phyloP scores from a whole-genome alignment of 441 rosid genomes.

The Gossypium schwendimanii region DNA sequence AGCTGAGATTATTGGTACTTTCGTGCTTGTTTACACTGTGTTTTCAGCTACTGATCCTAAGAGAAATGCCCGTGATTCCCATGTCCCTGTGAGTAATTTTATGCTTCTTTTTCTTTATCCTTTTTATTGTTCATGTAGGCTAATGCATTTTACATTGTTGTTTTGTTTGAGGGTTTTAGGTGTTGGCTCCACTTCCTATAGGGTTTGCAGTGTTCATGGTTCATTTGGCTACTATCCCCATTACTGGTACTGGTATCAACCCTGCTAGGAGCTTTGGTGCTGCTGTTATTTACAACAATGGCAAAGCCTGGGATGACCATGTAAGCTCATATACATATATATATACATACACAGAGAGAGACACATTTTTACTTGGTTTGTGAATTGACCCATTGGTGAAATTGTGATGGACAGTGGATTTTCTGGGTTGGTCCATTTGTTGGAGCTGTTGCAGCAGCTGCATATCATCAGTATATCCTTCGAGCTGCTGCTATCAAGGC shows the following conservation, averaged over 20 bases:
- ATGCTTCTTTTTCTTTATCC: too few relatives aligned
- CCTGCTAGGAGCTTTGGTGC: constrained; percentile 31
- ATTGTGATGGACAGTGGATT: constrained; percentile 32
- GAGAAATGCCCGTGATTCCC: constrained; percentile 79
- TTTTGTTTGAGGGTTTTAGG: background rate
- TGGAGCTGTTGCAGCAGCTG: constrained; percentile 47
- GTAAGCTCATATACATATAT: background rate
- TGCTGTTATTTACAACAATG: constrained; percentile 26
- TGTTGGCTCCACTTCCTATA: constrained; percentile 28
- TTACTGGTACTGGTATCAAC: constrained; percentile 28
- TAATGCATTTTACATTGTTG: too few relatives aligned
- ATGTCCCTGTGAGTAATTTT: constrained; percentile 42
- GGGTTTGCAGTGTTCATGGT: background rate
- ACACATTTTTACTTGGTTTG: too few relatives aligned
- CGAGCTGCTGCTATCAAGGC: constrained; percentile 48
- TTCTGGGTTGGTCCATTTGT: constrained; percentile 55
- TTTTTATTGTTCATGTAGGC: too few relatives aligned
- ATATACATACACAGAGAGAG: too few relatives aligned
- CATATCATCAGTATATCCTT: constrained; percentile 44
- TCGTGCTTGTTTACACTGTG: too few relatives aligned
- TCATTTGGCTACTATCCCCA: background rate
- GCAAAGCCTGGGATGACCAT: constrained; percentile 30
- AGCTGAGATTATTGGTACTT: too few relatives aligned
- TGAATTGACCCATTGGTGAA: too few relatives aligned
- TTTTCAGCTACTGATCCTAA: constrained; percentile 73